Base-by-base conservation (phyloP, 805 yeast species). In the Kuraishia cidri region DNA sequence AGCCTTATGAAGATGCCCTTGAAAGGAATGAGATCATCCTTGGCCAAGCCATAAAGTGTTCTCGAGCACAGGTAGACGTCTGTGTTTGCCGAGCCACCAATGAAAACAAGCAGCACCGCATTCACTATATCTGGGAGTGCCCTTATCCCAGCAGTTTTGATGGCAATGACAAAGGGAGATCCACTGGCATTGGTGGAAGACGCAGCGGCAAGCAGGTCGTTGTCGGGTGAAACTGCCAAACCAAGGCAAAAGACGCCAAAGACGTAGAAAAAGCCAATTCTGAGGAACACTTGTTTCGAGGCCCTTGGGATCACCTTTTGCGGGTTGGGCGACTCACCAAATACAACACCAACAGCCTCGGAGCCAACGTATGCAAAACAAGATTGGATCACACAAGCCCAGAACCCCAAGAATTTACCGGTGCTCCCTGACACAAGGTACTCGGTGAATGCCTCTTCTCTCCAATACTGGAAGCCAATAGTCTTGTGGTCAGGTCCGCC, bases 111-210 rank as follows among this genome's bases (percentile, higher is more conserved):
- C 23, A 86, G 79, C 48, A 81, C 76, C 3, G 79, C 90, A 52
- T 87, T 87, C 48, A 86, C 67, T 31, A 87, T 73, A 43, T 79
- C 82, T 35, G 86, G 88, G 41, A 86, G 61, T 2, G 73, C 88
- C 19, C 53, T 50, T 42, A 85, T 82, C 32, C 72, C 64, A 12
- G 85, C 82, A 43, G 66, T 69, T 46, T 73, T 72, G 47, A 85
- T 79, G 34, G 94, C 95, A 50, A 84, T 78, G 33, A 84, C 90
- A 47, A 82, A 86, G 22, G 95, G 95, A 11, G 94, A 81, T 6
- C 58, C 64, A 33, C 68, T 54, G 6, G 68, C 47, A n/a, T n/a
- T n/a, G n/a, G n/a, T n/a, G 6, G 50, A 48, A 4, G 50, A 46
- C 16, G 43, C 37, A 19, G 72, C 58, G 23, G 50, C 50, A 2